Percentiles rank a stretch among this genome's conserved stretches.
Conservation (phyloP, 2,329 filamentous ascomycete species). For the Coniochaeta ligniaria region DNA sequence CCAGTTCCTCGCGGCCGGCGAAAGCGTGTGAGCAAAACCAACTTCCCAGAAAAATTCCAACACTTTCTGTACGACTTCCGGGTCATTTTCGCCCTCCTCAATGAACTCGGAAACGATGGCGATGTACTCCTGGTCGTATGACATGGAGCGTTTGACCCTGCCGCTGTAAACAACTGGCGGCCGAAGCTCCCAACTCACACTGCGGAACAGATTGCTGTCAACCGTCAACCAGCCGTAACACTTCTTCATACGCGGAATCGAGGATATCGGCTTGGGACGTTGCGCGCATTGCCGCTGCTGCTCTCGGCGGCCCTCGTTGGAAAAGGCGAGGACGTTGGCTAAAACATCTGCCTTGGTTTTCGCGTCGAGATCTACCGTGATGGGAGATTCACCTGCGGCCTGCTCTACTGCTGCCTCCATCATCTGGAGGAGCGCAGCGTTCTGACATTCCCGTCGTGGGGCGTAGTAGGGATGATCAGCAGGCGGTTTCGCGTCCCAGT, state of each 20-base stretch:
- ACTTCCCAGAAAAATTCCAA: background rate
- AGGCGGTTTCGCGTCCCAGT: background rate
- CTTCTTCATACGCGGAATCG: background rate
- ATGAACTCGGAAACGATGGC: slow-evolving; percentile 3
- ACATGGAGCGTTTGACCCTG: background rate
- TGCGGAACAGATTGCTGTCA: background rate
- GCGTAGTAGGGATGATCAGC: background rate
- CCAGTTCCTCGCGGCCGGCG: background rate
- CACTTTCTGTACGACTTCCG: background rate
- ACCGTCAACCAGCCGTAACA: slow-evolving; percentile 1
- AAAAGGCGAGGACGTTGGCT: background rate
- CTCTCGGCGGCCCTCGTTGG: background rate
- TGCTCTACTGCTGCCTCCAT: background rate
- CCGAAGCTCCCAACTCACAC: background rate
- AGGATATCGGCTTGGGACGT: background rate
- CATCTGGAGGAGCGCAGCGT: background rate
- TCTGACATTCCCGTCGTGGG: slow-evolving; percentile 2
- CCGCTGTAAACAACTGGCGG: background rate
- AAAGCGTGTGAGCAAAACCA: background rate
- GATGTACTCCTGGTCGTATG: background rate
- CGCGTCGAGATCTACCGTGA: background rate
- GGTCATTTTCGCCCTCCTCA: background rate
- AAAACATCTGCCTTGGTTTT: background rate
- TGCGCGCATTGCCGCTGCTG: background rate
- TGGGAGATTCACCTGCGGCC: background rate